These are phyloP conservation scores for Zygnema circumcarinatum DNA, from an alignment of 139 green algal genomes.

Conservation along the genomic window DNA sequence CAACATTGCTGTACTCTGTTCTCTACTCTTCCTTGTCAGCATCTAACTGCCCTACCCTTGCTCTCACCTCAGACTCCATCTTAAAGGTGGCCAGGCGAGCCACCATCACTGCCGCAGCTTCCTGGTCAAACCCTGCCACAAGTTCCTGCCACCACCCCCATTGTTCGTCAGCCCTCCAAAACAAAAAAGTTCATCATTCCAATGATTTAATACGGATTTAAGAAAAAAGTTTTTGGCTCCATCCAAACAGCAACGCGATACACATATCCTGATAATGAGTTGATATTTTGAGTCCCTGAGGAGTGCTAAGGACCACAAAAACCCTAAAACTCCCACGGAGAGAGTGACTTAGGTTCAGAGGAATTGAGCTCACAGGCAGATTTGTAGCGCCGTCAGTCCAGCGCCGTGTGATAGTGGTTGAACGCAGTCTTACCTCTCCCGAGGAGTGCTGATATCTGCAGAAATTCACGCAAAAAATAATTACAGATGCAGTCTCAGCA, in stretches of 20 bases:
- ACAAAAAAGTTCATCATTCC: too few relatives aligned
- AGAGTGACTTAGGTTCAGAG: too few relatives aligned
- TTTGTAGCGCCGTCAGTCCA: conserved; percentile 57
- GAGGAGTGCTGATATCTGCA: conserved; percentile 54
- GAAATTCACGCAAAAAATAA: too few relatives aligned
- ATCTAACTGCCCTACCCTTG: too few relatives aligned
- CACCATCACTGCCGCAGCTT: conserved; percentile 90
- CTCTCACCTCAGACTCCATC: conserved; percentile 63
- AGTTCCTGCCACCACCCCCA: conserved; percentile 66
- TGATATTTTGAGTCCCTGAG: too few relatives aligned
- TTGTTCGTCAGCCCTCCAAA: conserved; percentile 4
- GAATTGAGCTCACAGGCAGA: background rate
- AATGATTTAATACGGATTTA: too few relatives aligned
- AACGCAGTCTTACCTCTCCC: conserved; percentile 80
- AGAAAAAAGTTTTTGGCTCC: background rate
- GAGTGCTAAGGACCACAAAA: too few relatives aligned
- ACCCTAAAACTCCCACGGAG: too few relatives aligned
- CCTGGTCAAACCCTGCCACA: conserved; percentile 93
- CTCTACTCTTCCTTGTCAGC: too few relatives aligned
- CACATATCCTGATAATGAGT: too few relatives aligned
- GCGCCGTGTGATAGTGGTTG: conserved; percentile 89
- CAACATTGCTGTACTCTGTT: too few relatives aligned
- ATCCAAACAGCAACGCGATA: too few relatives aligned
- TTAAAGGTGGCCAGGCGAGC: conserved; percentile 66
- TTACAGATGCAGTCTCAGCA: background rate